phyloP scores from a whole-genome alignment of 305 asterid genomes.

The Euphrasia arctica region DNA sequence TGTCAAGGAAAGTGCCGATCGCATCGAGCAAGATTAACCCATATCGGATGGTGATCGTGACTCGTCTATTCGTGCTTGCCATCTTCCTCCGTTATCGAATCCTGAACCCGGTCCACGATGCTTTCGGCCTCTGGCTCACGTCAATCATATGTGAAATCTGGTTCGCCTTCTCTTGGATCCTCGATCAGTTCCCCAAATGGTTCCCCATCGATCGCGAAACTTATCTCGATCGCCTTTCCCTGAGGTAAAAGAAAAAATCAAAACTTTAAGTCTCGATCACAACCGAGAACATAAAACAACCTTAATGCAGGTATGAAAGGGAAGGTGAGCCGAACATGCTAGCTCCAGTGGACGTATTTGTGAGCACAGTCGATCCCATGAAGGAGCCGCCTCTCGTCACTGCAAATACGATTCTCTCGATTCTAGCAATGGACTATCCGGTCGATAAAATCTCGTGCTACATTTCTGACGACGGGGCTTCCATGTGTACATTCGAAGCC shows the following conservation, averaged over 20 bases:
- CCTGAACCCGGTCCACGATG: constrained; percentile 92
- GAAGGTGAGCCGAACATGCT: constrained; percentile 98
- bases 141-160: constrained; percentile 98
- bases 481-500: constrained; percentile 94
- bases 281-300: too few relatives aligned
- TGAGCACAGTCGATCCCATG: constrained; percentile 97
- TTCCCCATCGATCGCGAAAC: constrained; percentile 97
- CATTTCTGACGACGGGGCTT: constrained; percentile 98
- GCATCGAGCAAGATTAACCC: constrained; percentile 97
- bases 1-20: constrained; percentile 95
- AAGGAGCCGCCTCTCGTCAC: constrained; percentile 99
- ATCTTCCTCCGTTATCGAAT: constrained; percentile 92
- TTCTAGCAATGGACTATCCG: constrained; percentile 97
- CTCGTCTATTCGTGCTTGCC: constrained; percentile 80
- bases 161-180: constrained; percentile 98
- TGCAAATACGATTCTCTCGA: constrained; percentile 94
- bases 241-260: constrained; percentile 43
- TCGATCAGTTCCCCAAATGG: constrained; percentile 99
- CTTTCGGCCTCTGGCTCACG: constrained; percentile 82
- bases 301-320: constrained; percentile 25
- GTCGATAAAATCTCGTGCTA: constrained; percentile 97
- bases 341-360: constrained; percentile 99
- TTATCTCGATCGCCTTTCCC: constrained; percentile 93
- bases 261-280: too few relatives aligned
- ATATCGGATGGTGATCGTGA: constrained; percentile 92